Percentiles rank a stretch among this genome's conserved stretches.
phyloP scores from a whole-genome alignment of 1,284 basidiomycete genomes.

The Trichosporon sp. region DNA sequence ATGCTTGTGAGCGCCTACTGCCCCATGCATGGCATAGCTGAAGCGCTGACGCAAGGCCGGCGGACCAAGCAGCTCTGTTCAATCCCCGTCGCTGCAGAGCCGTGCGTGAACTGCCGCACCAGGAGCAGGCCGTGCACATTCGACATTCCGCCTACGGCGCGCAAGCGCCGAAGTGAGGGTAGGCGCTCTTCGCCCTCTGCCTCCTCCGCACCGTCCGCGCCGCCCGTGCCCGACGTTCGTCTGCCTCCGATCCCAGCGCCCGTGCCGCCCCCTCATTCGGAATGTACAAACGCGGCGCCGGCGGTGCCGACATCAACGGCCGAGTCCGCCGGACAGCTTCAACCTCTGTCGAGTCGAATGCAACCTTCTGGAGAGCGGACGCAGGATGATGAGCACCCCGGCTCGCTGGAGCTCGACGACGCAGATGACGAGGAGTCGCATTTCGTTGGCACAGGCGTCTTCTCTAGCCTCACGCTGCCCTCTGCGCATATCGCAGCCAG shows the following conservation, averaged over 20 bases:
- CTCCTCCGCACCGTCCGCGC: background rate
- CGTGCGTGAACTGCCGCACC: constrained; percentile 26
- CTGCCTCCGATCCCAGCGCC: background rate
- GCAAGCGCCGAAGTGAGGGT: too few species aligned
- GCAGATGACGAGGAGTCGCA: constrained; percentile 28
- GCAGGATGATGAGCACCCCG: background rate
- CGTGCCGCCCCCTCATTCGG: too few species aligned
- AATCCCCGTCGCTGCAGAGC: constrained; percentile 24
- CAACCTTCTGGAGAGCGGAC: too few species aligned
- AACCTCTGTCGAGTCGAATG: too few species aligned
- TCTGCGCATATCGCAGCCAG: background rate
- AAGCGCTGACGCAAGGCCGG: constrained; percentile 17
- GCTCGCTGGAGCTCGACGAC: constrained; percentile 20
- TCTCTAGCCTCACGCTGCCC: constrained; percentile 21
- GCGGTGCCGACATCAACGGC: too few species aligned
- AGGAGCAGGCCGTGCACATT: constrained; percentile 28
- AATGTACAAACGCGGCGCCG: too few species aligned
- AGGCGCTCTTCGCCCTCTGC: background rate
- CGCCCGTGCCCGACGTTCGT: background rate
- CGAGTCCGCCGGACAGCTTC: too few species aligned
- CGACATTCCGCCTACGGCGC: constrained; percentile 21
- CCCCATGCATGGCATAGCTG: background rate
- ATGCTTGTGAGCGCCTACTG: constrained; percentile 9
- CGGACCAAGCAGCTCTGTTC: constrained; percentile 29
- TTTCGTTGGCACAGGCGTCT: constrained; percentile 29